Base-by-base conservation (phyloP, 345 rosid genomes). In the Cardamine chenopodiifolia region DNA sequence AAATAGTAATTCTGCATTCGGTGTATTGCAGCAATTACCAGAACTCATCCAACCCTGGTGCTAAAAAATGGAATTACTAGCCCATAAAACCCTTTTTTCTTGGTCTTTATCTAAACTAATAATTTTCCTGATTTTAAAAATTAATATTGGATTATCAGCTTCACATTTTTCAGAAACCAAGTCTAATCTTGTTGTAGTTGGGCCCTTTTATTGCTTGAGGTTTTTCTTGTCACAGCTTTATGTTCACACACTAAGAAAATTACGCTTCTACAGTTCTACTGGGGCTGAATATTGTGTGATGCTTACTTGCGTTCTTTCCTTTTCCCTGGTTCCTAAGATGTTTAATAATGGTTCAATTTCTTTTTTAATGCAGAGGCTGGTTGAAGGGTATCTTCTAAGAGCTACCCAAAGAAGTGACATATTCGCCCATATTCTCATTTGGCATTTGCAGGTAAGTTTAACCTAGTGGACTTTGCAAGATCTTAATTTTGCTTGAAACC, bases 351-450 rank as follows among this genome's bases (percentile, higher is more conserved):
- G 32, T 58, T 66, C 7, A 2, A 29, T 14, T 48, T 59, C 8
- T 14, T 55, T 74, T 48, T 19, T 37, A 78, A 75, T 81, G 82
- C 97, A 96, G 99, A 82, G 74, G 76, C 78, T 95, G 56, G 99
- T 96, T 34, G 97, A 96, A 85, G 98, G 99, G 49, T 96, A 96
- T 80, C 82, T 96, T 85, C 93, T 96, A 32, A 87, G 98, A 87
- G 99, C 99, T 61, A 80, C 99, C 76, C 96, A 96, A 74, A 84
- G 94, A 82, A 96, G 98, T 78, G 97, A 96, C 76, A 81, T 96
- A 82, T 96, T 96, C 77, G 92, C 98, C 64, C 99, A 96, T 79
- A 96, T 92, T 82, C 82, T 96, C 76, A 92, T 96, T 79, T 96
- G 99, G 99, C 94, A 89, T 86, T 79, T 96, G 66, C 97, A 92